Percentiles rank a stretch among this genome's conserved stretches.
Conservation (phyloP, 371 early-diverging fungal genomes). For the Mortierella sp. region DNA sequence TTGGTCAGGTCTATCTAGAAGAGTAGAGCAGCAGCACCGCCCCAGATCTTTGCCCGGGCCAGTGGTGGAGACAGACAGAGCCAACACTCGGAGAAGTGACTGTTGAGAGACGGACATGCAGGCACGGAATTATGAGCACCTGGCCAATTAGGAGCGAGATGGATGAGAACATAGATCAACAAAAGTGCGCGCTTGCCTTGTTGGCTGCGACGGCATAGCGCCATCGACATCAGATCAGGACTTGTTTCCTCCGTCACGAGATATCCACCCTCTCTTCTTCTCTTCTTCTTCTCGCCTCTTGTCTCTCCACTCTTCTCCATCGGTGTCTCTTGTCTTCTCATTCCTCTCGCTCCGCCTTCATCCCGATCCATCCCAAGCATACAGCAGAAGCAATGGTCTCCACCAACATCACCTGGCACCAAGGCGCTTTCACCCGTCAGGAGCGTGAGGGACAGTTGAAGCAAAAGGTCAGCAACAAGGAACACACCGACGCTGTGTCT, state of each 20-base stretch:
- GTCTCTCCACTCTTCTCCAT: no score
- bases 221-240: conserved; percentile 16
- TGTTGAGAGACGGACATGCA: not conserved
- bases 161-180: conserved; percentile 44
- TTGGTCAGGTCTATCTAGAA: conserved; percentile 13
- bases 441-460: conserved; percentile 80
- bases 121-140: conserved; percentile 11
- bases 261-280: no score
- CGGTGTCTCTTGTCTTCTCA: not conserved
- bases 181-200: not conserved
- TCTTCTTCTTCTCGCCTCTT: no score
- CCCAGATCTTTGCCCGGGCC: no score
- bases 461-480: conserved; percentile 75
- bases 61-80: not conserved
- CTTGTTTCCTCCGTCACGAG: no score
- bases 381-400: conserved; percentile 54
- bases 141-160: conserved; percentile 31
- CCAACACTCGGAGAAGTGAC: no score
- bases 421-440: conserved; percentile 76
- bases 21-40: no score
- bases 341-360: not conserved
- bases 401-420: conserved; percentile 94
- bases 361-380: not conserved
- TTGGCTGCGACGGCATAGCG: not conserved
- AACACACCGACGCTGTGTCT: no score